Evolutionary conservation across 2,329 filamentous ascomycete genomes (phyloP).

Genomic region (Sporothrix dimorphospora): DNA sequence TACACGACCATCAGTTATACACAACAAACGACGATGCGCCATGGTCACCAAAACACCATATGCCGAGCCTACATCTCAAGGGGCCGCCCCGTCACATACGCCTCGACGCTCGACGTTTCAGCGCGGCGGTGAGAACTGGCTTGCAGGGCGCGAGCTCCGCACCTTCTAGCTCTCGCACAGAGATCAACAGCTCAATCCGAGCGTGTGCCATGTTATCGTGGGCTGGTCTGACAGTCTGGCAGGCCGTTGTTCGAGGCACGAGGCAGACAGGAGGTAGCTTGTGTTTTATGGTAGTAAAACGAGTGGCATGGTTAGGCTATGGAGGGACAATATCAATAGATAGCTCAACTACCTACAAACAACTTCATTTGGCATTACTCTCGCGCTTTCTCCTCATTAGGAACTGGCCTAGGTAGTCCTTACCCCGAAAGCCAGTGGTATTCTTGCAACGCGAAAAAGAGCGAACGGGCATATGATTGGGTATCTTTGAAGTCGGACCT

Average conservation of each 20-base stretch:
- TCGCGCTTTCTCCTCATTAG: neutral
- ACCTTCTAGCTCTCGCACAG: neutral
- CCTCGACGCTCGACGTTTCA: too few relatives aligned
- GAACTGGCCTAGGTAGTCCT: too few relatives aligned
- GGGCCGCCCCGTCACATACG: too few relatives aligned
- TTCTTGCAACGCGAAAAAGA: neutral
- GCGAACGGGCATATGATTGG: conserved; percentile 19
- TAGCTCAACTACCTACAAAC: neutral
- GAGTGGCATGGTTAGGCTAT: neutral
- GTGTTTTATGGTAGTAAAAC: neutral
- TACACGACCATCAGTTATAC: too few relatives aligned
- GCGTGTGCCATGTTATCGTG: neutral
- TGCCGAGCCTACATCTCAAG: too few relatives aligned
- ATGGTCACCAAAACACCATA: too few relatives aligned
- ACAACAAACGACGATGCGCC: too few relatives aligned
- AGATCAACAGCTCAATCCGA: neutral
- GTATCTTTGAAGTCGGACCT: conserved; percentile 26
- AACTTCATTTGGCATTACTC: neutral
- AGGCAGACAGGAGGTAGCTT: neutral
- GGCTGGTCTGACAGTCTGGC: too few relatives aligned
- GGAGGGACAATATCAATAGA: neutral
- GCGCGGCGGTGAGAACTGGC: neutral
- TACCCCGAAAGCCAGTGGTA: too few relatives aligned
- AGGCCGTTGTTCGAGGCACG: neutral
- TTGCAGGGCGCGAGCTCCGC: too few relatives aligned